These are phyloP conservation scores for Salisapilia sapeloensis DNA, from an alignment of 352 stramenopile genomes.

Conservation along the genomic window DNA sequence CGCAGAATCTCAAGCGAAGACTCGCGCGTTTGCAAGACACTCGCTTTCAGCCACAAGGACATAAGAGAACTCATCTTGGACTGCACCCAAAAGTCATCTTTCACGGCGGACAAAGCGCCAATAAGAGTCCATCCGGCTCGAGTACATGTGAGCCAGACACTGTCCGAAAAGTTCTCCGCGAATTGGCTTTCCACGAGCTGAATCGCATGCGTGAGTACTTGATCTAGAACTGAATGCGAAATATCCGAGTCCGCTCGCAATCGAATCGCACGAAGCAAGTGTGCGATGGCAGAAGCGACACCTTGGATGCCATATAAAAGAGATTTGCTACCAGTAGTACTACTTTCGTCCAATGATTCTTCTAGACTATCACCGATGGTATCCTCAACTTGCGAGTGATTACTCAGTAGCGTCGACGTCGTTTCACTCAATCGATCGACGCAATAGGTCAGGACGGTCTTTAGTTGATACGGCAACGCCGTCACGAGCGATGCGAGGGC, in stretches of 20 bases:
- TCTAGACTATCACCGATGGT: slow-evolving; percentile 3
- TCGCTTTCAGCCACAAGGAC: slow-evolving; percentile 60
- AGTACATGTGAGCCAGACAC: slow-evolving; percentile 77
- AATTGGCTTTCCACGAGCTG: slow-evolving; percentile 70
- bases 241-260: too few species aligned
- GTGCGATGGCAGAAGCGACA: slow-evolving; percentile 34
- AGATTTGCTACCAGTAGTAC: slow-evolving; percentile 22
- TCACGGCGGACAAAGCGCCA: slow-evolving; percentile 43
- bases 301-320: slow-evolving; percentile 68
- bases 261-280: too few species aligned
- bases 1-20: slow-evolving; percentile 65
- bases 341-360: slow-evolving; percentile 7
- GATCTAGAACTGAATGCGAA: too few species aligned
- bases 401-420: slow-evolving; percentile 8
- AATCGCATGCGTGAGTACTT: too few species aligned
- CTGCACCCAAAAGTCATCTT: slow-evolving; percentile 43
- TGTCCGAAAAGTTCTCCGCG: slow-evolving; percentile 49
- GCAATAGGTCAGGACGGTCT: slow-evolving; percentile 22
- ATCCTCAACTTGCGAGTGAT: slow-evolving; percentile 1
- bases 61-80: slow-evolving; percentile 32
- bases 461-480: slow-evolving; percentile 42
- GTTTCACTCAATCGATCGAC: slow-evolving; percentile 19
- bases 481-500: slow-evolving; percentile 42
- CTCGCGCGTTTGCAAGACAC: slow-evolving; percentile 60
- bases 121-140: slow-evolving; percentile 69